These are phyloP conservation scores for Candida parachauliodes DNA, from an alignment of 805 yeast genomes.

Conservation along the genomic window DNA sequence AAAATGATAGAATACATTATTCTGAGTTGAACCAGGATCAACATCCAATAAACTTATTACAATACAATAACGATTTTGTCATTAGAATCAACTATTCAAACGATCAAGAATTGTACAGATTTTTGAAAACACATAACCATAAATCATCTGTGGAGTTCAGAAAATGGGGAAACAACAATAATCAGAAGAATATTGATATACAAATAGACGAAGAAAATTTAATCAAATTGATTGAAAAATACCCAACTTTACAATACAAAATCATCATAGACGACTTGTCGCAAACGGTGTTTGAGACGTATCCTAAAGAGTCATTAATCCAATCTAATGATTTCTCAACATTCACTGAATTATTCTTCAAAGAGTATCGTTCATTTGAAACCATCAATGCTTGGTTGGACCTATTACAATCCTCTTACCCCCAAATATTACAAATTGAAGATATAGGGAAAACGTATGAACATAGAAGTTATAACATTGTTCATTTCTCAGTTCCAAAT, in stretches of 20 bases:
- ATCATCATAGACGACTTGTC: conserved; percentile 55
- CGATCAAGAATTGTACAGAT: conserved; percentile 14
- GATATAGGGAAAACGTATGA: conserved; percentile 74
- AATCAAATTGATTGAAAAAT: conserved; percentile 16
- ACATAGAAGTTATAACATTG: conserved; percentile 64
- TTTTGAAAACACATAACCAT: conserved; percentile 13
- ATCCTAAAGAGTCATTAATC: conserved; percentile 27
- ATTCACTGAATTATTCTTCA: conserved; percentile 57
- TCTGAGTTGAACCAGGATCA: not conserved
- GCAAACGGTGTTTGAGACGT: conserved; percentile 53
- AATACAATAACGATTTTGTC: conserved; percentile 43
- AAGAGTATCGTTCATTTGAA: conserved; percentile 61
- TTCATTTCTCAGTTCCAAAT: conserved; percentile 54
- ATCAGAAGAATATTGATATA: conserved; percentile 13
- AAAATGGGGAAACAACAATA: conserved; percentile 47
- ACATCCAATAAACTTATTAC: conserved; percentile 37
- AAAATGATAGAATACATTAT: not conserved
- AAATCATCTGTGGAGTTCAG: conserved; percentile 9
- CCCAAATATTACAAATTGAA: conserved; percentile 60
- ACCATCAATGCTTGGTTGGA: conserved; percentile 74
- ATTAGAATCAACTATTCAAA: conserved; percentile 37
- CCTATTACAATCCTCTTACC: conserved; percentile 55
- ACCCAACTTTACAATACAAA: conserved; percentile 23
- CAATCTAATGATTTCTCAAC: conserved; percentile 11
- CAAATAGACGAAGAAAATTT: conserved; percentile 22